Conservation (phyloP, 2,329 filamentous ascomycete species). For the Pseudogymnoascus sp. region DNA sequence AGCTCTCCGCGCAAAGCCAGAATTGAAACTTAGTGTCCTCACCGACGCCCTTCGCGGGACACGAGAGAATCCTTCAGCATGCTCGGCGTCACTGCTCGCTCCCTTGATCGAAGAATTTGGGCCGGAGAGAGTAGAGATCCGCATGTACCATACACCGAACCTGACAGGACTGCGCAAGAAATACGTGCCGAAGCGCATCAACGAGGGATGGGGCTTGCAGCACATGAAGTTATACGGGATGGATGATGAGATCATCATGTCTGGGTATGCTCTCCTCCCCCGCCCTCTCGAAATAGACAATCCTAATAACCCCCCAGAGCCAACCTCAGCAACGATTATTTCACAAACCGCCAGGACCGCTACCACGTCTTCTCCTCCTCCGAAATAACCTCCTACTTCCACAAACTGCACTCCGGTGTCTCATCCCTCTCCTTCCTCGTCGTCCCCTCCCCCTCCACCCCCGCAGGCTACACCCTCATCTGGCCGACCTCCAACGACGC, state of each 20-base stretch:
- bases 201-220: slow-evolving; percentile 96
- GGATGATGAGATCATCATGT: slow-evolving; percentile 92
- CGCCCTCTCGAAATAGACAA: too few relatives aligned
- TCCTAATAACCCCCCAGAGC: slow-evolving; percentile 48
- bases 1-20: slow-evolving; percentile 63
- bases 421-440: slow-evolving; percentile 76
- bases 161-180: slow-evolving; percentile 79
- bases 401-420: slow-evolving; percentile 65
- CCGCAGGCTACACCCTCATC: slow-evolving; percentile 49
- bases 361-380: slow-evolving; percentile 84
- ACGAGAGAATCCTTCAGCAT: slow-evolving; percentile 75
- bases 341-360: slow-evolving; percentile 88
- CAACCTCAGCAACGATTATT: slow-evolving; percentile 89
- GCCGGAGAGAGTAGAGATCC: slow-evolving; percentile 73
- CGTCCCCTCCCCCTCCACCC: slow-evolving; percentile 45
- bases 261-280: too few relatives aligned
- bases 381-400: slow-evolving; percentile 75
- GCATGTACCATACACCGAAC: slow-evolving; percentile 98
- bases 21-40: slow-evolving; percentile 76
- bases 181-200: slow-evolving; percentile 78
- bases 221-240: slow-evolving; percentile 98
- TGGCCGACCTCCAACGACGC: slow-evolving; percentile 72
- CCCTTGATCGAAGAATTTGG: slow-evolving; percentile 82
- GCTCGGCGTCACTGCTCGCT: slow-evolving; percentile 79
- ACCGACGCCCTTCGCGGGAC: slow-evolving; percentile 90